Evolutionary conservation across 1,284 basidiomycete species (phyloP).

Genomic region (Moesziomyces aphidis): DNA sequence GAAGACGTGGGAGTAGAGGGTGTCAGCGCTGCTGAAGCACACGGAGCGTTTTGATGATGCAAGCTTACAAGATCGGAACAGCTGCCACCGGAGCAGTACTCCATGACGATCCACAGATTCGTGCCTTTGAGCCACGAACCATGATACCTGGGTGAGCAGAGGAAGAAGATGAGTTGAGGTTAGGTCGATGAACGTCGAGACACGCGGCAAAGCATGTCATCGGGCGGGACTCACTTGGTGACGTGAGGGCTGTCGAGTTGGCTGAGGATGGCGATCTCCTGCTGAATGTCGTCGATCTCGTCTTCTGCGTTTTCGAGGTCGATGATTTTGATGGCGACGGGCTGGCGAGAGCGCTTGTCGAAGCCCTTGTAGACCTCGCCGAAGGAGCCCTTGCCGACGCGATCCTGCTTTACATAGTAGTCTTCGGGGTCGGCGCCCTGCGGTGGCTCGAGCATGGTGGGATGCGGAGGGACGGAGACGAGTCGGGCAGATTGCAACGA

Average conservation of each 20-base stretch:
- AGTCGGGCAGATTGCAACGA: background rate
- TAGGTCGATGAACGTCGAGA: background rate
- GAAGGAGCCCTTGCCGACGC: slow-evolving; percentile 74
- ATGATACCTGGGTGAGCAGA: slow-evolving; percentile 78
- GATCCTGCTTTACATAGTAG: slow-evolving; percentile 90
- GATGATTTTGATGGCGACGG: slow-evolving; percentile 87
- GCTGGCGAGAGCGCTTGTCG: slow-evolving; percentile 53
- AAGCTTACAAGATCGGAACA: slow-evolving; percentile 71
- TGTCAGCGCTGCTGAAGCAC: slow-evolving; percentile 1
- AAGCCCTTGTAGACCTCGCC: slow-evolving; percentile 66
- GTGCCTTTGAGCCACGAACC: slow-evolving; percentile 92
- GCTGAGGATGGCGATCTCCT: slow-evolving; percentile 98
- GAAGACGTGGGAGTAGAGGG: slow-evolving; percentile 3
- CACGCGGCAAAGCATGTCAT: background rate
- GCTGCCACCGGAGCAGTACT: slow-evolving; percentile 77
- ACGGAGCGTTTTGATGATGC: slow-evolving; percentile 1
- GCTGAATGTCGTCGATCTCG: slow-evolving; percentile 99
- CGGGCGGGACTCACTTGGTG: slow-evolving; percentile 75
- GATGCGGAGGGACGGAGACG: background rate
- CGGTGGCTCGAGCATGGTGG: slow-evolving; percentile 42
- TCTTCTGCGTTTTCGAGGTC: slow-evolving; percentile 98
- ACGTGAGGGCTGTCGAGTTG: slow-evolving; percentile 95
- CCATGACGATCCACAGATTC: slow-evolving; percentile 99
- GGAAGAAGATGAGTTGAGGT: background rate
- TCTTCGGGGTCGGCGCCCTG: slow-evolving; percentile 60